A percentile compares a stretch with the other conserved stretches of the same genome.
Conservation (phyloP, 352 stramenopile species). For the Sclerospora graminicola region DNA sequence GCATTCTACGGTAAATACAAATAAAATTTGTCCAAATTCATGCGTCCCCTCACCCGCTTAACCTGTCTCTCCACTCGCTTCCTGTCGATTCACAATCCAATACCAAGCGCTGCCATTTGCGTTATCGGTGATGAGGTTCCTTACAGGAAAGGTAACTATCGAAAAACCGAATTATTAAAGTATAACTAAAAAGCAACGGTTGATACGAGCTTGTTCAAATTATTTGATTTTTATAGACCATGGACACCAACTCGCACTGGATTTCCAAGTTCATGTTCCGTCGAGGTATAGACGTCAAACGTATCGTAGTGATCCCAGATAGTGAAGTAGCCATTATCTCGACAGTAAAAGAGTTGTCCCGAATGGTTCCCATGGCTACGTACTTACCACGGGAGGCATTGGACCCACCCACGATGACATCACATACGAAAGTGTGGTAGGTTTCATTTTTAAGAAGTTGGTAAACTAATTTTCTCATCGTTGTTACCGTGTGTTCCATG, state of each 20-base stretch:
- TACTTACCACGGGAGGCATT: slow-evolving; percentile 81
- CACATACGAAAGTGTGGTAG: slow-evolving; percentile 76
- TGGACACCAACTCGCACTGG: slow-evolving; percentile 83
- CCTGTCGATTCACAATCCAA: slow-evolving; percentile 6
- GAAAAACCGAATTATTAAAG: neutral
- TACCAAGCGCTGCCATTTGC: slow-evolving; percentile 57
- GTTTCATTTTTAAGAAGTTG: neutral
- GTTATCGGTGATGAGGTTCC: slow-evolving; percentile 81
- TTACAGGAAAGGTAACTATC: slow-evolving; percentile 59
- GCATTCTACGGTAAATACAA: too few species aligned
- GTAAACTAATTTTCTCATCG: neutral
- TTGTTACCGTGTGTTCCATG: slow-evolving; percentile 1
- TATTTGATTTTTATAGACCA: slow-evolving; percentile 31
- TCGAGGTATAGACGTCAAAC: slow-evolving; percentile 65
- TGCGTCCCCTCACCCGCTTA: neutral
- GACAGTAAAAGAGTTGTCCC: slow-evolving; percentile 64
- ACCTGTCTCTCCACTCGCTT: neutral
- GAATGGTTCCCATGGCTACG: slow-evolving; percentile 66
- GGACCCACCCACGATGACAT: slow-evolving; percentile 83
- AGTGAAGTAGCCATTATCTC: slow-evolving; percentile 62
- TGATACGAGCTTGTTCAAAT: neutral
- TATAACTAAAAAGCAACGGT: neutral
- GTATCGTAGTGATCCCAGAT: slow-evolving; percentile 70
- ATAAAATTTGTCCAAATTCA: too few species aligned
- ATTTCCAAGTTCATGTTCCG: slow-evolving; percentile 74